A percentile compares a stretch with the other conserved stretches of the same genome.
phyloP scores from a whole-genome alignment of 139 green algal genomes.

The Tetratostichococcus sp. region DNA sequence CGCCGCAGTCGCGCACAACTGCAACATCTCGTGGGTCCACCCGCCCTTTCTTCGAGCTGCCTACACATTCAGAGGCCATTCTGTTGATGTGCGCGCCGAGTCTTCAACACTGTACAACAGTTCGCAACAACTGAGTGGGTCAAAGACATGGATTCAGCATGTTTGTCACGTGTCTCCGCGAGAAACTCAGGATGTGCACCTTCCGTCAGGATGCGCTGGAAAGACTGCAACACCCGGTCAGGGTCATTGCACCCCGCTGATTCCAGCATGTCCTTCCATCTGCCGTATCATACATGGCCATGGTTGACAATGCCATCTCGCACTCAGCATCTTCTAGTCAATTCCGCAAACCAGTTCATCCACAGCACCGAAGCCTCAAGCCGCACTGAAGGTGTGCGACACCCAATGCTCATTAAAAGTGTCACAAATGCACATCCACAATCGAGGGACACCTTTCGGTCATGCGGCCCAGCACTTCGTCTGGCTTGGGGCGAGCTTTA shows the following conservation, averaged over 20 bases:
- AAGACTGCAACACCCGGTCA: conserved; percentile 15
- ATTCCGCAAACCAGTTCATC: too few relatives aligned
- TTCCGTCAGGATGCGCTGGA: conserved; percentile 16
- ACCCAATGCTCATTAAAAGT: too few relatives aligned
- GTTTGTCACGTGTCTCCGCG: too few relatives aligned
- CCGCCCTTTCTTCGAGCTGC: conserved; percentile 4
- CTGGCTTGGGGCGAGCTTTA: neutral
- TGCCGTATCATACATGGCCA: neutral
- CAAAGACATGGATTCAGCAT: too few relatives aligned
- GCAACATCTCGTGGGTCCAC: conserved; percentile 26
- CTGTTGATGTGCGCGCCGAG: too few relatives aligned
- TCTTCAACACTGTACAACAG: too few relatives aligned
- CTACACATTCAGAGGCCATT: neutral
- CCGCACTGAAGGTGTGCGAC: too few relatives aligned
- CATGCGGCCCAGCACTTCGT: neutral
- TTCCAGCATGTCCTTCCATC: conserved; percentile 22
- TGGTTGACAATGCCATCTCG: neutral
- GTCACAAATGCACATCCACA: too few relatives aligned
- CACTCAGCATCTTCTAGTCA: too few relatives aligned
- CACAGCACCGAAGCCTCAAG: too few relatives aligned
- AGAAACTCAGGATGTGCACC: too few relatives aligned
- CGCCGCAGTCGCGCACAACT: conserved; percentile 29
- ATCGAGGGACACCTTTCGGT: neutral
- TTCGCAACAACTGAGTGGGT: too few relatives aligned
- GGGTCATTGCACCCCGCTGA: conserved; percentile 14